Evolutionary conservation across 2,329 filamentous ascomycete genomes (phyloP), one percentile per base, ranked within the genome.

Genomic region (Fusarium agapanthi): DNA sequence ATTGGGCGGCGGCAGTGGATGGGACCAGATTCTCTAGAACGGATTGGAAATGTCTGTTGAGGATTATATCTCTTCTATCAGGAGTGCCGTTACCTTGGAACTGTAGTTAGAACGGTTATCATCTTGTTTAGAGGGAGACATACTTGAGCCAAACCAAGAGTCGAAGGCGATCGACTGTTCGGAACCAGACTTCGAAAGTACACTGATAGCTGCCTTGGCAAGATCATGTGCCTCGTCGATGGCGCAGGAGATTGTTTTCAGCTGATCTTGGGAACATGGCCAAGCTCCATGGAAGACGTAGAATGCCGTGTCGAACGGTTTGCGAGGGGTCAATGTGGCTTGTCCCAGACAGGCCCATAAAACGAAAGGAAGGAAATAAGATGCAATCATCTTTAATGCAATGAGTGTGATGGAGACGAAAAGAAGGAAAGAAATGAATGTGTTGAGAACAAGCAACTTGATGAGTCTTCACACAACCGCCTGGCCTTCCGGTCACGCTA

Each of bases 201-300:
- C 30, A 11, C 6, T 32, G 4, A 57, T 47, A 15, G 54, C 54
- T 22, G 54, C n/a, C 8, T 47, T 47, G 14, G 54, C 20, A n/a
- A 57, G 40, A 10, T 20, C 14, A 6, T 57, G 54, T 5, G 54
- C 54, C 14, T 57, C 54, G 14, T 47, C 54, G 1, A 57, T 57
- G 18, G 38, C 54, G 0, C 22, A 12, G 4, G 54, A 47, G 3
- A 57, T 57, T 15, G 32, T 57, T 22, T 57, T 47, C 0, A 57
- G 54, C 11, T 57, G 54, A 2, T 57, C 54, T 26, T 57, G 40
- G 6, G 54, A 57, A 35, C 54, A 57, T 35, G 54, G 40, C 54
- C 54, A 57, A 16, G 38, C 40, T 18, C 54, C 54, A 2, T 35
- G 47, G 18, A 47, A 47, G 8, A 57, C 40, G 4, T 57, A 35